Evolutionary conservation across 305 asterid species (phyloP), one percentile per base, ranked within the genome.

Genomic region (Withania somnifera): DNA sequence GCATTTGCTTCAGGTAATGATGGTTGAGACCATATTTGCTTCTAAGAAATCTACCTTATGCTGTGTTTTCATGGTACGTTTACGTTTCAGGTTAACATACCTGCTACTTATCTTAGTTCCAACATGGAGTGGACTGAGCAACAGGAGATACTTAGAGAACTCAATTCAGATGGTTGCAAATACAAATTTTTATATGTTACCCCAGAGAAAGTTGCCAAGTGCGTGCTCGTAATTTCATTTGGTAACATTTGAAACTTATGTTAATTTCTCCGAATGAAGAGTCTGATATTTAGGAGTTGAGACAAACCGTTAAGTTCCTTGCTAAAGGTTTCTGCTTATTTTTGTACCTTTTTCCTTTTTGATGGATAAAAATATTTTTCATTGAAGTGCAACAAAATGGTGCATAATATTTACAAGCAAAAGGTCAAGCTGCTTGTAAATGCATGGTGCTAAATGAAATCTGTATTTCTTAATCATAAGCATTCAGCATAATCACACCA

Each of bases 161-260:
- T 94, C 68, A 90, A 56, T 86, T 89, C 97, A 83, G 94, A 90
- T 63, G 68, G 84, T 85, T 91, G 97, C 89, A 91, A 84, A 85
- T 93, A 93, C 94, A 92, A 91, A 89, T 90, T 97, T 84, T 87
- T 93, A 71, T 97, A 92, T 88, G 98, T 96, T 88, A 96, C 99
- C 85, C 99, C 99, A 50, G 98, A 96, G 90, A 96, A 96, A 88
- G 94, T 96, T 76, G 98, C 99, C 50, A 96, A 87, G 99, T 94
- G 86, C 83, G 98, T 93, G 73, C 34, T 79, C 22, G 54, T 80
- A 28, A n/a, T 79, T 57, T 54, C 69, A 42, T 57, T 45, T 77
- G 22, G 50, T 82, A 81, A 66, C 30, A 42, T 47, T 45, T 63
- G 45, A 24, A 79, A 58, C 24, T 79, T 45, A 26, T 47, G 60